A percentile compares a stretch with the other conserved stretches of the same genome.
These are phyloP conservation scores for Sporobolomyces phaffii DNA, from an alignment of 768 basidiomycete genomes.

Conservation along the genomic window DNA sequence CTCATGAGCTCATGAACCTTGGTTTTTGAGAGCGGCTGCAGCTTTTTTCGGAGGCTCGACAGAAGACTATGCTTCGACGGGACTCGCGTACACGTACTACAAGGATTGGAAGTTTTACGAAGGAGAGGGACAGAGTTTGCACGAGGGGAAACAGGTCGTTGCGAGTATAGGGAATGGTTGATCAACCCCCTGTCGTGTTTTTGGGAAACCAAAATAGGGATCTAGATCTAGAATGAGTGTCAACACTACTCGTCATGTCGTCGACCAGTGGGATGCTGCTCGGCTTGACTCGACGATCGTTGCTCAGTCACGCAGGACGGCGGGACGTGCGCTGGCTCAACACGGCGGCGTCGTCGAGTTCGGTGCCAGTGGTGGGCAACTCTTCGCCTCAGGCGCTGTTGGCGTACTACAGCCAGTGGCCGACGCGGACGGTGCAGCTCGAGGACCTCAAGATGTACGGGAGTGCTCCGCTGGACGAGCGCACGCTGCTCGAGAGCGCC, in stretches of 20 bases:
- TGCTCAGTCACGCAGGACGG: no score
- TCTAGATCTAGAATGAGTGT: no score
- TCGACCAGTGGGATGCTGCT: no score
- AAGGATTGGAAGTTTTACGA: constrained; percentile 20
- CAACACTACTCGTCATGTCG: no score
- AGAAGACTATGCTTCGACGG: constrained; percentile 9
- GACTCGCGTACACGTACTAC: constrained; percentile 4
- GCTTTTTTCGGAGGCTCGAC: constrained; percentile 31
- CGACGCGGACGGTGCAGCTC: constrained; percentile 33
- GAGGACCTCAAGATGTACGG: constrained; percentile 33
- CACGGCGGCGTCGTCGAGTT: not conserved
- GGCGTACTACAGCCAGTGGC: constrained; percentile 22
- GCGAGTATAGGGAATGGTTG: constrained; percentile 2
- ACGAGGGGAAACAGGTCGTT: not conserved
- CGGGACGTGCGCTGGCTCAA: constrained; percentile 1
- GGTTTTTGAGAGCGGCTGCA: not conserved
- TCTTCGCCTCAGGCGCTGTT: constrained; percentile 20
- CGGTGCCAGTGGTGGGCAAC: not conserved
- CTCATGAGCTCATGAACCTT: no score
- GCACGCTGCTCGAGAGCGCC: constrained; percentile 32
- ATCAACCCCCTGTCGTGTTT: no score
- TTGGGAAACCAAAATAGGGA: no score
- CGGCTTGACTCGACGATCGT: no score
- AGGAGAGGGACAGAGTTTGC: constrained; percentile 2
- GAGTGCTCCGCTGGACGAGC: constrained; percentile 29